A percentile compares a stretch with the other conserved stretches of the same genome.
phyloP scores from a whole-genome alignment of 257 asterid genomes.

The Plectranthus barbatus region DNA sequence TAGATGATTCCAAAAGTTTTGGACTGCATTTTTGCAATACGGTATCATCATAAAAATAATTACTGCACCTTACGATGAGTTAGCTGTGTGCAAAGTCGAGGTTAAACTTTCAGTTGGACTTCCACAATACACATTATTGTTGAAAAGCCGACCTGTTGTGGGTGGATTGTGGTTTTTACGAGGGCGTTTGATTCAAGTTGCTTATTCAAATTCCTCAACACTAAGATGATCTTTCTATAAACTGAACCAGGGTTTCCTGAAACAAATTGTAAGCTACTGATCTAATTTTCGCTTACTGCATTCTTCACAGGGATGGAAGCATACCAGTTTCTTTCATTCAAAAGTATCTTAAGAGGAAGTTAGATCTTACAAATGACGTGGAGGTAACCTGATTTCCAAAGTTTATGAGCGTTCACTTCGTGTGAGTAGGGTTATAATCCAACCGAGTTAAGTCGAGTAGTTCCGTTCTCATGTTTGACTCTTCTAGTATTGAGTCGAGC shows the following conservation, averaged over 20 bases:
- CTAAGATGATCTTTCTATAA: too few relatives aligned
- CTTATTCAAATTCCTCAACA: too few relatives aligned
- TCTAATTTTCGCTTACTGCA: neutral
- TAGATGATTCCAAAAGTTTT: neutral
- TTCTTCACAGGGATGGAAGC: conserved; percentile 57
- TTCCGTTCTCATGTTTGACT: too few relatives aligned
- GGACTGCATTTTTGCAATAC: neutral
- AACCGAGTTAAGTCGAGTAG: too few relatives aligned
- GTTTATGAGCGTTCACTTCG: neutral
- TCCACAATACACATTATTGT: neutral
- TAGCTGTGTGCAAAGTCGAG: neutral
- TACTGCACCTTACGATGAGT: neutral
- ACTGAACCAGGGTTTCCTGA: too few relatives aligned
- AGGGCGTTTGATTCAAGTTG: neutral
- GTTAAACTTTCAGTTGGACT: conserved; percentile 1
- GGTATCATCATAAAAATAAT: neutral
- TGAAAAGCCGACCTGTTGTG: neutral
- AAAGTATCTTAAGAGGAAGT: conserved; percentile 44
- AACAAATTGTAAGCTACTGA: neutral
- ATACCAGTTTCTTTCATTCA: conserved; percentile 54
- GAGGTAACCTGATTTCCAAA: conserved; percentile 31
- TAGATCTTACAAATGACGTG: conserved; percentile 35
- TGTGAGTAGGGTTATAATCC: too few relatives aligned
- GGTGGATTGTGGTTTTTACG: neutral
- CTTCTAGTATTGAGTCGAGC: too few relatives aligned